Conservation (phyloP, 2,329 filamentous ascomycete genomes). For the Alternaria longipes region DNA sequence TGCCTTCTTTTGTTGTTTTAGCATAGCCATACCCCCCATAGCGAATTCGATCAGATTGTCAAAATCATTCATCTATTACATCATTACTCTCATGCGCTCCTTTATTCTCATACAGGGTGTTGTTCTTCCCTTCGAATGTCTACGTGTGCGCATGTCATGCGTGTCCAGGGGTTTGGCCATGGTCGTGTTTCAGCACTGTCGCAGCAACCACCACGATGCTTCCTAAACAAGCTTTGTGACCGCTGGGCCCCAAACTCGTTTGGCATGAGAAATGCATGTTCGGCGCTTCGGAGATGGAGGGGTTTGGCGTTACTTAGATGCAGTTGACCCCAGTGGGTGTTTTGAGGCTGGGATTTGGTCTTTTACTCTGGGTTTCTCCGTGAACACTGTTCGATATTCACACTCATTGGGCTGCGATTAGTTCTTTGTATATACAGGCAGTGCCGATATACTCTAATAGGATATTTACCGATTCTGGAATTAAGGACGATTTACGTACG, state of each 20-base stretch:
- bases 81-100: neutral
- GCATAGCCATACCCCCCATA: constrained; percentile 21
- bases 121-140: neutral
- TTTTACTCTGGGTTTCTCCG: neutral
- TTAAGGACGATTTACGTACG: constrained; percentile 2
- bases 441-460: neutral
- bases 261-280: constrained; percentile 24
- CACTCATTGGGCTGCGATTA: constrained; percentile 1
- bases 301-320: constrained; percentile 11
- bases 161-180: neutral
- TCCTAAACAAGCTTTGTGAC: constrained; percentile 25
- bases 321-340: constrained; percentile 5
- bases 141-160: constrained; percentile 4
- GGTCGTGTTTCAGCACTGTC: constrained; percentile 36
- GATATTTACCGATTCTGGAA: constrained; percentile 3
- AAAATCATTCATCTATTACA: constrained; percentile 8
- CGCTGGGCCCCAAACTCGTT: constrained; percentile 23
- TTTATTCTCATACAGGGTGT: constrained; percentile 3
- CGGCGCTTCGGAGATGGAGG: constrained; percentile 6
- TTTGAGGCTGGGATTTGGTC: constrained; percentile 3
- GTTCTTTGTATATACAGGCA: neutral
- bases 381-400: neutral
- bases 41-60: constrained; percentile 8
- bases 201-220: constrained; percentile 31
- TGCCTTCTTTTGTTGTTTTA: constrained; percentile 2